Percentiles rank a stretch among this genome's conserved stretches.
These are phyloP conservation scores for Xylaria sp. DNA, from an alignment of 2,329 filamentous ascomycete species.

Conservation along the genomic window DNA sequence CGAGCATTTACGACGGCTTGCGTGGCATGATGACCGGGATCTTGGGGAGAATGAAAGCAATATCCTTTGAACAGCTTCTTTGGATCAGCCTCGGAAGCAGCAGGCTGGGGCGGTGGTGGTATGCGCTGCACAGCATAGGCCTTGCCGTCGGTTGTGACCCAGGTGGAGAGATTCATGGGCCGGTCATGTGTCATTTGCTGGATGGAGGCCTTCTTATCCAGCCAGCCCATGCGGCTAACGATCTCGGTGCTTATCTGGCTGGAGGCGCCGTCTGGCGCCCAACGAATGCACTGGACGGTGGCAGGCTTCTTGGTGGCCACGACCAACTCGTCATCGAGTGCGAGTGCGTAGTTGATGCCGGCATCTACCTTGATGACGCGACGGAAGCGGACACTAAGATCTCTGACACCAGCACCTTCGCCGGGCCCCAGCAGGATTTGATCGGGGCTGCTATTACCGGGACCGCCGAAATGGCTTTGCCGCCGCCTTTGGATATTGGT, in stretches of 20 bases:
- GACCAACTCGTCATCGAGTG: constrained; percentile 90
- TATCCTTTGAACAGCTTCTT: constrained; percentile 87
- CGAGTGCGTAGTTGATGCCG: constrained; percentile 87
- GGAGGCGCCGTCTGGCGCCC: constrained; percentile 84
- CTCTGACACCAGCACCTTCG: constrained; percentile 83
- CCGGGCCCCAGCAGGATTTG: constrained; percentile 79
- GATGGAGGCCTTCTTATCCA: constrained; percentile 80
- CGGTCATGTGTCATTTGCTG: constrained; percentile 91
- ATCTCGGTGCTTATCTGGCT: constrained; percentile 92
- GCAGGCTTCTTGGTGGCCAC: constrained; percentile 92
- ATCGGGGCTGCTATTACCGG: constrained; percentile 65
- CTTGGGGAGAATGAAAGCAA: constrained; percentile 83
- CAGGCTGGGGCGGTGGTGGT: constrained; percentile 46
- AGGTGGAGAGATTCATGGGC: constrained; percentile 94
- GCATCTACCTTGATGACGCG: constrained; percentile 99
- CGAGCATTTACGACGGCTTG: constrained; percentile 90
- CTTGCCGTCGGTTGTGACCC: constrained; percentile 88
- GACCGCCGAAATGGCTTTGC: constrained; percentile 70
- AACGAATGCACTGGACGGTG: constrained; percentile 96
- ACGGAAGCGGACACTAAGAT: constrained; percentile 90
- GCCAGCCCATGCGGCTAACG: constrained; percentile 85
- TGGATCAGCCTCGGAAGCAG: constrained; percentile 58
- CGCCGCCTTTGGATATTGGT: constrained; percentile 71
- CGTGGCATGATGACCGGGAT: constrained; percentile 69
- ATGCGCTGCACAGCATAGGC: constrained; percentile 90